These are phyloP conservation scores for Polygonum aviculare DNA, from an alignment of 148 eudicot species.

Conservation along the genomic window DNA sequence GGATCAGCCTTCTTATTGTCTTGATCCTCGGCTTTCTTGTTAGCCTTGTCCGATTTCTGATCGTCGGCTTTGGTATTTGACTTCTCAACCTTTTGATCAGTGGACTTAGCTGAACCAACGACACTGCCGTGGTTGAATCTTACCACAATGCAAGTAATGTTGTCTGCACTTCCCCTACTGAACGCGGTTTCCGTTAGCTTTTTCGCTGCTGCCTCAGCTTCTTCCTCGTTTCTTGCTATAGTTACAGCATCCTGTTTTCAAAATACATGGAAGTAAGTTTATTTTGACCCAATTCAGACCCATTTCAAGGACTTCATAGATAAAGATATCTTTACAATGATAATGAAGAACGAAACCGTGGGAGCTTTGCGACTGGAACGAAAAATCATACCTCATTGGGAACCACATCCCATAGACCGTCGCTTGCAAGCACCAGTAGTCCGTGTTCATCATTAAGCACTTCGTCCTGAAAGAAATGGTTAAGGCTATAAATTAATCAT, in stretches of 20 bases:
- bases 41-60: background rate
- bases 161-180: conserved; percentile 85
- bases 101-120: background rate
- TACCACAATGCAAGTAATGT: conserved; percentile 90
- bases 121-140: conserved; percentile 47
- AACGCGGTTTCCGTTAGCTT: conserved; percentile 90
- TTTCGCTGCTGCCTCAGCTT: conserved; percentile 78
- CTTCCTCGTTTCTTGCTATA: conserved; percentile 69
- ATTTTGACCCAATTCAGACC: too few species aligned
- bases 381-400: conserved; percentile 61
- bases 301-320: too few species aligned
- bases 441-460: conserved; percentile 61
- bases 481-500: background rate
- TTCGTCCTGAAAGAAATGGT: conserved; percentile 40
- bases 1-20: background rate
- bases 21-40: background rate
- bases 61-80: background rate
- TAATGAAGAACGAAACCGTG: too few species aligned
- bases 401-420: conserved; percentile 94
- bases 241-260: conserved; percentile 71
- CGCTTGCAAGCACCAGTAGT: conserved; percentile 89
- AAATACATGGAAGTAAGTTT: too few species aligned
- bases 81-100: background rate
- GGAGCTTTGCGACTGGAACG: background rate
- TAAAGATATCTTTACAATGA: too few species aligned